These are phyloP conservation scores for Amylocarpus encephaloides DNA, from an alignment of 2,329 filamentous ascomycete genomes.

Conservation along the genomic window DNA sequence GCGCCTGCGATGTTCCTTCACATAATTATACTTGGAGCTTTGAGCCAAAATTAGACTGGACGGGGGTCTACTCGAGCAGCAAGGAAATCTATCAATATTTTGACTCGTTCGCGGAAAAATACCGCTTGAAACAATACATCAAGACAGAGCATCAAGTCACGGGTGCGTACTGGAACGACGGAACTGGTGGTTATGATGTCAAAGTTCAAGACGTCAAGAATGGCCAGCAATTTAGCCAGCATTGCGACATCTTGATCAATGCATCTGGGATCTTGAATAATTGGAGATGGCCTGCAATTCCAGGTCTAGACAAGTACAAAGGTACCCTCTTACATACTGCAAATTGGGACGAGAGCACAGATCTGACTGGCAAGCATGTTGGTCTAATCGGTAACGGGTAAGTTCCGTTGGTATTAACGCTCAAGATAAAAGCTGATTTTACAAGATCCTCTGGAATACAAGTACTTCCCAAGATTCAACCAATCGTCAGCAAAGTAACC, in stretches of 20 bases:
- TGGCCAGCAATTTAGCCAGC: conserved; percentile 14
- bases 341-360: conserved; percentile 44
- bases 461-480: conserved; percentile 40
- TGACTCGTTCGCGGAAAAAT: conserved; percentile 44
- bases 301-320: conserved; percentile 45
- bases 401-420: conserved; percentile 32
- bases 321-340: conserved; percentile 50
- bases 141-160: conserved; percentile 49
- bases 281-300: conserved; percentile 43
- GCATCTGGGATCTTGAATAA: conserved; percentile 35
- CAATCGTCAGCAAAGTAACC: conserved; percentile 44
- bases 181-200: conserved; percentile 41
- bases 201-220: conserved; percentile 35
- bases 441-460: conserved; percentile 38
- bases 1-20: conserved; percentile 44
- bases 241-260: conserved; percentile 20
- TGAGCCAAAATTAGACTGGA: conserved; percentile 52
- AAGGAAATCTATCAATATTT: conserved; percentile 52
- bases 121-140: conserved; percentile 47
- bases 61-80: conserved; percentile 49
- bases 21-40: conserved; percentile 54
- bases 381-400: conserved; percentile 51
- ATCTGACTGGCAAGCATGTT: conserved; percentile 47
- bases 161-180: conserved; percentile 47
- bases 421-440: conserved; percentile 22